Evolutionary conservation across 78 protist genomes (phyloP).

Genomic region (Corallochytrium limacisporum): DNA sequence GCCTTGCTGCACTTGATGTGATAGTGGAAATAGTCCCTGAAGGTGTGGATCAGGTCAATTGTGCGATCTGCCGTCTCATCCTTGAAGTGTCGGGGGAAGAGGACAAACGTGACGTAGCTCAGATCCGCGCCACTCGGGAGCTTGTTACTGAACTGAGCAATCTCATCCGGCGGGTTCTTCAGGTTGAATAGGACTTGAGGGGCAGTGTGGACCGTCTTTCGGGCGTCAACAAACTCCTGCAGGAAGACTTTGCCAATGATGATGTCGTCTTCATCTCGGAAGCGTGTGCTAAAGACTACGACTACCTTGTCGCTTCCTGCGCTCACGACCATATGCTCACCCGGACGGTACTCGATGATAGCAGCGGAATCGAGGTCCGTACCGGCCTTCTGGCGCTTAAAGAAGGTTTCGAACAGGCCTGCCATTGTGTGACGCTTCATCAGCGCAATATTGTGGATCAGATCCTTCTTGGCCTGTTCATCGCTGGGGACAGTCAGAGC

Average conservation of each 20-base stretch:
- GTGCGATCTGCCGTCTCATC: slow-evolving; percentile 24
- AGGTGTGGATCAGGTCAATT: slow-evolving; percentile 48
- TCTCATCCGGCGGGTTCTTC: slow-evolving; percentile 45
- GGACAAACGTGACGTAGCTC: slow-evolving; percentile 59
- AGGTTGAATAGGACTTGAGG: slow-evolving; percentile 41
- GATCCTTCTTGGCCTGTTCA: slow-evolving; percentile 22
- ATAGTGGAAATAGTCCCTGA: slow-evolving; percentile 82
- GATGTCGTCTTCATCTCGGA: slow-evolving; percentile 60
- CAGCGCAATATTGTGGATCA: slow-evolving; percentile 24
- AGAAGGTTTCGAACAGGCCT: slow-evolving; percentile 43
- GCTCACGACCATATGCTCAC: slow-evolving; percentile 12
- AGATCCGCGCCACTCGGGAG: slow-evolving; percentile 19
- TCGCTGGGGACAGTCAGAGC: background rate
- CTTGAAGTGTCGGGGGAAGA: slow-evolving; percentile 38
- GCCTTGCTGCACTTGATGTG: slow-evolving; percentile 85
- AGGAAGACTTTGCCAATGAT: slow-evolving; percentile 56
- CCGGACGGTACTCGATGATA: slow-evolving; percentile 7
- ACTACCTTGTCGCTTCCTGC: slow-evolving; percentile 42
- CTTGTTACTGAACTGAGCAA: slow-evolving; percentile 33
- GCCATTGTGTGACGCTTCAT: slow-evolving; percentile 51
- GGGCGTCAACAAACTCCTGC: slow-evolving; percentile 34
- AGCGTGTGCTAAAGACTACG: slow-evolving; percentile 46
- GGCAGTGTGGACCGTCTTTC: slow-evolving; percentile 23
- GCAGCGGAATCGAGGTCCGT: background rate
- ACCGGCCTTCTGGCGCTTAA: background rate